Evolutionary conservation across 169 alveolate genomes (phyloP).

Genomic region (Neospora caninum): DNA sequence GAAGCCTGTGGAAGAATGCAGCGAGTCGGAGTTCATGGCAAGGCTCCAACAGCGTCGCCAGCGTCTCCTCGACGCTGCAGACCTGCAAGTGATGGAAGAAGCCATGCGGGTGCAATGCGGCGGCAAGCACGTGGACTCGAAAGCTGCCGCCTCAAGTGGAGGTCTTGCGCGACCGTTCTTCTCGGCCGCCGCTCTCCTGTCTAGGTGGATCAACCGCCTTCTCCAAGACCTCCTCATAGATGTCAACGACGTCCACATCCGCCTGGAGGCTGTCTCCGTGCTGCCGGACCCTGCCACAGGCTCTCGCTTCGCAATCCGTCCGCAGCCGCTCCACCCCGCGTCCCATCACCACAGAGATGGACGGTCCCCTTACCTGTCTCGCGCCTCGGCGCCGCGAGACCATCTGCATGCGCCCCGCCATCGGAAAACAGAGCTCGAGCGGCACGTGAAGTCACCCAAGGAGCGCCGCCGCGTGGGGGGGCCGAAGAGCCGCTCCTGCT

Average conservation of each 20-base stretch:
- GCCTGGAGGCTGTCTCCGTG: slow-evolving; percentile 6
- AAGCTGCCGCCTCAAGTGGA: background rate
- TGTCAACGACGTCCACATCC: background rate
- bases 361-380: background rate
- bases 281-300: background rate
- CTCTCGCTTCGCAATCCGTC: background rate
- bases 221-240: slow-evolving; percentile 20
- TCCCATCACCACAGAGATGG: background rate
- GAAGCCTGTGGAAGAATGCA: slow-evolving; percentile 5
- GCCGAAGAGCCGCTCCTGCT: background rate
- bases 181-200: slow-evolving; percentile 28
- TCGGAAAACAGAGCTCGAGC: slow-evolving; percentile 6
- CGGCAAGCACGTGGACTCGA: background rate
- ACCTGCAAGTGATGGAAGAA: background rate
- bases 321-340: background rate
- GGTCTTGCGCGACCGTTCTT: slow-evolving; percentile 2
- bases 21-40: background rate
- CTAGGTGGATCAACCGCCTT: slow-evolving; percentile 2
- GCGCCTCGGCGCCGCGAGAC: background rate
- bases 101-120: background rate
- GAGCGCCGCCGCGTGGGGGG: background rate
- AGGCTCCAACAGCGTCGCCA: slow-evolving; percentile 13
- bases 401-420: background rate
- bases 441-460: background rate
- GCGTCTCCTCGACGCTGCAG: slow-evolving; percentile 23